phyloP scores from a whole-genome alignment of 352 stramenopile species.

The Aphanomyces invadans region DNA sequence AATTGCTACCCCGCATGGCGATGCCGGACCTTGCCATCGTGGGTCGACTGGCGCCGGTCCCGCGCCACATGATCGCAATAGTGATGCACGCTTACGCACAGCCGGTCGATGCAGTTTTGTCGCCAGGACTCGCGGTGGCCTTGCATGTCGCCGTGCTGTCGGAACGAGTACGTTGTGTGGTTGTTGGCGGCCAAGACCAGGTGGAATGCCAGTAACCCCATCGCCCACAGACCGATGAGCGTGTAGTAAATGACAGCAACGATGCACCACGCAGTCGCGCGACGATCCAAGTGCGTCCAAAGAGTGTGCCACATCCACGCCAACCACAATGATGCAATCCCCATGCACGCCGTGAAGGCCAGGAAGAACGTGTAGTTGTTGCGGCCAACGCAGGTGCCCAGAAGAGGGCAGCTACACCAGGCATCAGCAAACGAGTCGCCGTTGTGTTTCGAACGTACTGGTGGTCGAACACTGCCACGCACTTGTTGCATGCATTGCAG shows the following conservation, averaged over 20 bases:
- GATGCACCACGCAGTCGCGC: not conserved
- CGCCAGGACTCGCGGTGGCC: not conserved
- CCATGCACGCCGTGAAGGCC: conserved; percentile 44
- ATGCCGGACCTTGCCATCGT: too few species aligned
- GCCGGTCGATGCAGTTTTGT: not conserved
- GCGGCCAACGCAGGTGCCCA: conserved; percentile 98
- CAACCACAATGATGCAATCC: conserved; percentile 44
- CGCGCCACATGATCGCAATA: not conserved
- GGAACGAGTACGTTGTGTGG: not conserved
- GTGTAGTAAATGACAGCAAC: not conserved
- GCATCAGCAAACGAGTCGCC: conserved; percentile 17
- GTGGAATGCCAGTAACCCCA: not conserved
- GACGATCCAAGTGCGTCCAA: conserved; percentile 26
- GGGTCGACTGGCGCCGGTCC: too few species aligned
- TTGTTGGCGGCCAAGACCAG: not conserved
- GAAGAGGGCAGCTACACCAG: conserved; percentile 86
- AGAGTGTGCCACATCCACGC: conserved; percentile 35
- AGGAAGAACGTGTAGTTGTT: conserved; percentile 93
- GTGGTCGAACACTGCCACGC: conserved; percentile 96
- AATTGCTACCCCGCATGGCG: not conserved
- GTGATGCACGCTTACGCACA: conserved; percentile 7
- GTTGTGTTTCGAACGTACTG: conserved; percentile 61
- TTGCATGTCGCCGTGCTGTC: not conserved
- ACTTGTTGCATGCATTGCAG: conserved; percentile 88
- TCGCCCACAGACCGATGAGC: not conserved